phyloP scores from a whole-genome alignment of 805 yeast species.

The Barnettozyma salicaria region DNA sequence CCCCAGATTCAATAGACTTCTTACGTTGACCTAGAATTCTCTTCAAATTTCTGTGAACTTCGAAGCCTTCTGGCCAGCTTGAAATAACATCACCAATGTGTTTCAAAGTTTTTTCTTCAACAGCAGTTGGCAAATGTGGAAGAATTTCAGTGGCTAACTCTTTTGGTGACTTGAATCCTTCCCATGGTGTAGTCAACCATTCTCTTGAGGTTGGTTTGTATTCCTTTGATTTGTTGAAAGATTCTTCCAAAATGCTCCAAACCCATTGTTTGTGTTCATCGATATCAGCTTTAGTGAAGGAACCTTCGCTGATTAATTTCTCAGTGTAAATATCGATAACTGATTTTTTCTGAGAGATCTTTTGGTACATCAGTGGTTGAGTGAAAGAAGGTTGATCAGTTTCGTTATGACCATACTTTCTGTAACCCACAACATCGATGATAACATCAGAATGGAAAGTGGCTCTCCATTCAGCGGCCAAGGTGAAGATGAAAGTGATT shows the following conservation, averaged over 20 bases:
- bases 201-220: constrained; percentile 88
- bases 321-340: constrained; percentile 82
- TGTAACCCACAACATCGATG: constrained; percentile 95
- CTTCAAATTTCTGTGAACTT: constrained; percentile 90
- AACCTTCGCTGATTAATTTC: constrained; percentile 75
- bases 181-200: constrained; percentile 99
- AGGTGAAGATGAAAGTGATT: constrained; percentile 80
- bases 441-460: constrained; percentile 95
- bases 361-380: constrained; percentile 95
- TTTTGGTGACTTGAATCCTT: constrained; percentile 95
- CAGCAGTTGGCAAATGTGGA: constrained; percentile 95
- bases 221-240: constrained; percentile 82
- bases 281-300: constrained; percentile 85
- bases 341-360: constrained; percentile 81
- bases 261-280: constrained; percentile 98
- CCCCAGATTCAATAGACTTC: constrained; percentile 84
- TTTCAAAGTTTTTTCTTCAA: constrained; percentile 63
- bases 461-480: constrained; percentile 99
- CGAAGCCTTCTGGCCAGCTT: constrained; percentile 80
- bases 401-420: constrained; percentile 98
- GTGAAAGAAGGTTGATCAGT: constrained; percentile 99
- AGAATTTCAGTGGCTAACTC: constrained; percentile 92
- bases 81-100: constrained; percentile 75
- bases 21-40: constrained; percentile 86
- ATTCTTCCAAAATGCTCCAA: constrained; percentile 89